Evolutionary conservation across 139 green algal species (phyloP).

Genomic region (Parachlorella kessleri): DNA sequence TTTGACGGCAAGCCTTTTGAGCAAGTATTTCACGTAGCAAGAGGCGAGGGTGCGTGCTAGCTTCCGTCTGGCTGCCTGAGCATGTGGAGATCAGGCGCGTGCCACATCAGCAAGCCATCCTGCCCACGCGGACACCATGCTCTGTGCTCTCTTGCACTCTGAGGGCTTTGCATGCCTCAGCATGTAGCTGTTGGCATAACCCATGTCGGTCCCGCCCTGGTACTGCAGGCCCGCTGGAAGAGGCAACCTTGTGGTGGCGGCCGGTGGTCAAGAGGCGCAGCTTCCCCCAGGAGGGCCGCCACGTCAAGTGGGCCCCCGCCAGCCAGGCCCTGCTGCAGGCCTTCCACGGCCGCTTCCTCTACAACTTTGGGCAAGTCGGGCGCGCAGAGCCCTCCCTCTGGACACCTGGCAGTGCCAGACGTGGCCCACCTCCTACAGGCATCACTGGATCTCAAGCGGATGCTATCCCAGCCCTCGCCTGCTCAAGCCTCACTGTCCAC

Average conservation of each 20-base stretch:
- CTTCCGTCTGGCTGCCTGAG: too few species aligned
- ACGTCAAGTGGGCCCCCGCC: conserved; percentile 5
- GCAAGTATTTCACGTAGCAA: too few species aligned
- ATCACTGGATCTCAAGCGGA: background rate
- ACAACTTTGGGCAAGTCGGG: conserved; percentile 27
- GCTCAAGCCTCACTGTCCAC: background rate
- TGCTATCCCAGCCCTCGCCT: background rate
- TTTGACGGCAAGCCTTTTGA: too few species aligned
- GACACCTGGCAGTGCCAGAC: too few species aligned
- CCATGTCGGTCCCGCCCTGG: background rate
- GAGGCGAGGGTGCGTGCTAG: too few species aligned
- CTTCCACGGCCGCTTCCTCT: background rate
- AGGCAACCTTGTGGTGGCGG: background rate
- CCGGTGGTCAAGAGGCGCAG: background rate
- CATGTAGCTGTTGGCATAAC: background rate
- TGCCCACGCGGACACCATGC: background rate
- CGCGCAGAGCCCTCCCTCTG: too few species aligned
- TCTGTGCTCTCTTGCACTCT: background rate
- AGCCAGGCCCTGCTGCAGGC: conserved; percentile 8
- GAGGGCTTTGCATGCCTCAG: background rate
- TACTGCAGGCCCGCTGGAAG: conserved; percentile 6
- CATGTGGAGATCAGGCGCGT: too few species aligned
- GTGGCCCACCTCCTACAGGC: too few species aligned
- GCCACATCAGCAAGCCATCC: background rate
- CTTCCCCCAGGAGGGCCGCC: conserved; percentile 3